Conservation (phyloP, 2,329 filamentous ascomycete genomes). For the Fusarium domesticum region DNA sequence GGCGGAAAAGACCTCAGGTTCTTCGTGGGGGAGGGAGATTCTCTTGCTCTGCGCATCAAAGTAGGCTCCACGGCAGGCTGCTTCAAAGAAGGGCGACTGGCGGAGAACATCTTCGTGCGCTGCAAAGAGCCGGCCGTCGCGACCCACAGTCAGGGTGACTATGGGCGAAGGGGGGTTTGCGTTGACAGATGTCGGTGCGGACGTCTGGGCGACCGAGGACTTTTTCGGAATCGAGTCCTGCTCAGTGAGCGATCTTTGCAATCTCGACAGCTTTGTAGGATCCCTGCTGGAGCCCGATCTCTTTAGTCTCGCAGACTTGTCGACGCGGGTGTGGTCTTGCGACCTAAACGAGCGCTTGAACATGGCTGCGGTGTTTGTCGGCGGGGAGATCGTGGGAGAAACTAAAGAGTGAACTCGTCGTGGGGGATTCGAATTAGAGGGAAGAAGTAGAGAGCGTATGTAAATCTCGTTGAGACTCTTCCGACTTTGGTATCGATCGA, state of each 20-base stretch:
- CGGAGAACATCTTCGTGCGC: slow-evolving; percentile 90
- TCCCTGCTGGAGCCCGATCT: slow-evolving; percentile 58
- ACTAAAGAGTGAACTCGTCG: slow-evolving; percentile 31
- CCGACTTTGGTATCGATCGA: slow-evolving; percentile 24
- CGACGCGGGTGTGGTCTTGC: slow-evolving; percentile 69
- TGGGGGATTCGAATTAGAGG: slow-evolving; percentile 18
- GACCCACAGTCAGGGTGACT: slow-evolving; percentile 80
- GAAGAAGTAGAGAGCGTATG: slow-evolving; percentile 9
- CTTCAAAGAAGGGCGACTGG: slow-evolving; percentile 79
- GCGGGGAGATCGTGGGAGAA: slow-evolving; percentile 16
- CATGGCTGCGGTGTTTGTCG: slow-evolving; percentile 55
- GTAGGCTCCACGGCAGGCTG: slow-evolving; percentile 68
- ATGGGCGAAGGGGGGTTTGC: slow-evolving; percentile 61
- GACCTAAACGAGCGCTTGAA: slow-evolving; percentile 90
- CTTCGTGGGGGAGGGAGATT: slow-evolving; percentile 69
- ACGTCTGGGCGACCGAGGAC: slow-evolving; percentile 8
- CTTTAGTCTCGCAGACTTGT: slow-evolving; percentile 84
- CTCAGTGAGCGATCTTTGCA: slow-evolving; percentile 77
- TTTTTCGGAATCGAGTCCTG: slow-evolving; percentile 38
- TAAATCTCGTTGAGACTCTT: slow-evolving; percentile 11
- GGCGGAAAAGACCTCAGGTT: slow-evolving; percentile 89
- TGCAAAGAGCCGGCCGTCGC: slow-evolving; percentile 85
- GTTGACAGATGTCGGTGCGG: slow-evolving; percentile 2
- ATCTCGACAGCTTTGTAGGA: slow-evolving; percentile 75
- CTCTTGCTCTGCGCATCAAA: slow-evolving; percentile 74